Evolutionary conservation across 345 rosid genomes (phyloP).

Genomic region (Crucihimalaya himalaica): DNA sequence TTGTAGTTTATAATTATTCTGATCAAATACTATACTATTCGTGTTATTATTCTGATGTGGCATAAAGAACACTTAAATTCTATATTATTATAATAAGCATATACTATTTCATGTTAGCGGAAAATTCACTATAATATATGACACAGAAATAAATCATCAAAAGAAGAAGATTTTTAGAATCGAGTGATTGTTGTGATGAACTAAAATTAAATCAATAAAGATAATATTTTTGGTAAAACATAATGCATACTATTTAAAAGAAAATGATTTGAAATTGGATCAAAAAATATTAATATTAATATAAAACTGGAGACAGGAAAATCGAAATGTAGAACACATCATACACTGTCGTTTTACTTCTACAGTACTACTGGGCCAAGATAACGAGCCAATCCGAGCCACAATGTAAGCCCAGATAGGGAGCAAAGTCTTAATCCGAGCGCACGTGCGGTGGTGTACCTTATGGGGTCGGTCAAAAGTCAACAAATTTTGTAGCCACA

Average conservation of each 20-base stretch:
- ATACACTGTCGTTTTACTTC: constrained; percentile 23
- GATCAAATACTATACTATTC: constrained; percentile 6
- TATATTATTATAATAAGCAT: not conserved
- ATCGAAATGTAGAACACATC: not conserved
- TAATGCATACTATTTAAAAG: not conserved
- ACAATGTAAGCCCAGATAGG: constrained; percentile 33
- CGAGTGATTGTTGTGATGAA: no score
- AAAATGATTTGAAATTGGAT: not conserved
- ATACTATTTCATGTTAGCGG: not conserved
- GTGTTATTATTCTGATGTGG: constrained; percentile 10
- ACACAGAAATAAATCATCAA: not conserved
- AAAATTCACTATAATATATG: not conserved
- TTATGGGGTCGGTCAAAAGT: constrained; percentile 27
- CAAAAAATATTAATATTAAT: not conserved
- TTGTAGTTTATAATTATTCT: constrained; percentile 5
- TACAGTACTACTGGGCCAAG: constrained; percentile 30
- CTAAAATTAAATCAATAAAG: not conserved
- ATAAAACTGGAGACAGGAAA: not conserved
- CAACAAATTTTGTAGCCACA: constrained; percentile 23
- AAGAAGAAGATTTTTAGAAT: not conserved
- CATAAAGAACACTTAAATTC: not conserved
- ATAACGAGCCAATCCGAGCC: not conserved
- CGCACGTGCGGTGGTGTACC: constrained; percentile 35
- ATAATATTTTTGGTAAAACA: not conserved
- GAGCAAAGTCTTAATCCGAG: constrained; percentile 28